Percentiles rank a stretch among this genome's conserved stretches.
phyloP scores from a whole-genome alignment of 2,329 filamentous ascomycete species.

The Neofusicoccum umdonicola region DNA sequence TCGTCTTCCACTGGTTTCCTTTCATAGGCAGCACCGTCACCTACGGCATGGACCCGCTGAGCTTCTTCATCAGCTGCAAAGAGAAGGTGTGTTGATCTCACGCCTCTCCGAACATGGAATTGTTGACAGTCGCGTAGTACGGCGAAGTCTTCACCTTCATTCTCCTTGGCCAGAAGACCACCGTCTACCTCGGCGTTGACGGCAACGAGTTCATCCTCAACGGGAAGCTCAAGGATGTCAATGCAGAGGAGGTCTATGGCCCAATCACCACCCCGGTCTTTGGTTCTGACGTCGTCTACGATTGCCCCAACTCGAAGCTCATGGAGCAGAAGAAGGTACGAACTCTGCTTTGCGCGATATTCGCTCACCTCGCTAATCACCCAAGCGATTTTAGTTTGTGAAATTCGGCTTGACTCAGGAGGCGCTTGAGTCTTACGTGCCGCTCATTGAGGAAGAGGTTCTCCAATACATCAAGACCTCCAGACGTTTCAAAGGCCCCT shows the following conservation, averaged over 20 bases:
- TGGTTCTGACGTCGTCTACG: constrained; percentile 27
- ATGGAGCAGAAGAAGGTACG: constrained; percentile 29
- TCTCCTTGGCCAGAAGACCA: constrained; percentile 52
- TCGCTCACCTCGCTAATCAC: constrained; percentile 21
- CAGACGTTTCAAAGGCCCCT: constrained; percentile 58
- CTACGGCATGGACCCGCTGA: constrained; percentile 63
- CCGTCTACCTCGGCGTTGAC: constrained; percentile 49
- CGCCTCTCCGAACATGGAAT: background rate
- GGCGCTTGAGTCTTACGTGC: constrained; percentile 68
- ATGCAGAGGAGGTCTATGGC: constrained; percentile 55
- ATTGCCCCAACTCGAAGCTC: constrained; percentile 28
- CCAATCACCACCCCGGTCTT: constrained; percentile 37
- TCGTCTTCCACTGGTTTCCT: constrained; percentile 80
- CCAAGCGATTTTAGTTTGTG: constrained; percentile 55
- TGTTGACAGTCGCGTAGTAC: constrained; percentile 34
- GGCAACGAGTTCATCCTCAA: constrained; percentile 60
- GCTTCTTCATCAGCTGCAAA: constrained; percentile 64
- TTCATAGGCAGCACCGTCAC: constrained; percentile 44
- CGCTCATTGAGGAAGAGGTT: constrained; percentile 70
- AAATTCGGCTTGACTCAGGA: constrained; percentile 69
- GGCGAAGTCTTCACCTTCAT: constrained; percentile 57
- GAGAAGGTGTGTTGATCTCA: constrained; percentile 56
- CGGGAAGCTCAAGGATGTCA: constrained; percentile 53
- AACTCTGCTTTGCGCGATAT: background rate
- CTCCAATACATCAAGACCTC: constrained; percentile 65